phyloP scores from a whole-genome alignment of 371 early-diverging fungal species.

The Mortierella sp. region DNA sequence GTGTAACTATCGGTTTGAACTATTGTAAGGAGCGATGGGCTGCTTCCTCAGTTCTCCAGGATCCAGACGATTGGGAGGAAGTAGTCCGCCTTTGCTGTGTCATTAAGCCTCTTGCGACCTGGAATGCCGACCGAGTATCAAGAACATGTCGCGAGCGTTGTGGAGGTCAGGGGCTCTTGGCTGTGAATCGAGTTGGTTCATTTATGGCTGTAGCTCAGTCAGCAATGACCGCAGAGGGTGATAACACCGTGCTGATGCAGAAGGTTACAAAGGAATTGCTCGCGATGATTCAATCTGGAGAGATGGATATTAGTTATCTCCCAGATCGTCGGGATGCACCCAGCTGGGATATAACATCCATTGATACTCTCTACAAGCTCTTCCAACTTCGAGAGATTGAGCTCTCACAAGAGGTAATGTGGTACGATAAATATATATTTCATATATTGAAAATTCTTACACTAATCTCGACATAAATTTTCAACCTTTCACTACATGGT shows the following conservation, averaged over 20 bases:
- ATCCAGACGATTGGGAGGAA: slow-evolving; percentile 63
- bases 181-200: slow-evolving; percentile 66
- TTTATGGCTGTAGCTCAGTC: slow-evolving; percentile 65
- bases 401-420: slow-evolving; percentile 61
- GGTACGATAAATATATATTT: too few relatives aligned
- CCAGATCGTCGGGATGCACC: slow-evolving; percentile 51
- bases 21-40: slow-evolving; percentile 76
- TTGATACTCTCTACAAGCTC: too few relatives aligned
- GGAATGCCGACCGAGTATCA: slow-evolving; percentile 77
- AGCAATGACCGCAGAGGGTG: slow-evolving; percentile 86
- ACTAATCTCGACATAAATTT: too few relatives aligned
- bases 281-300: too few relatives aligned
- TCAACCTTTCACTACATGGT: too few relatives aligned
- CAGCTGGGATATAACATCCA: slow-evolving; percentile 64
- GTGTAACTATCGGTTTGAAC: slow-evolving; percentile 77
- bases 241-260: slow-evolving; percentile 78
- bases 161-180: slow-evolving; percentile 81
- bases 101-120: slow-evolving; percentile 80
- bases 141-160: slow-evolving; percentile 77
- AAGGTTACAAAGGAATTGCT: slow-evolving; percentile 83
- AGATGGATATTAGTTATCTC: slow-evolving; percentile 55
- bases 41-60: slow-evolving; percentile 49
- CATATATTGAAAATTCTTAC: too few relatives aligned
- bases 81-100: slow-evolving; percentile 79
- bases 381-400: slow-evolving; percentile 63